Conservation (phyloP, 2,329 filamentous ascomycete genomes). For the Epichloe baconii region DNA sequence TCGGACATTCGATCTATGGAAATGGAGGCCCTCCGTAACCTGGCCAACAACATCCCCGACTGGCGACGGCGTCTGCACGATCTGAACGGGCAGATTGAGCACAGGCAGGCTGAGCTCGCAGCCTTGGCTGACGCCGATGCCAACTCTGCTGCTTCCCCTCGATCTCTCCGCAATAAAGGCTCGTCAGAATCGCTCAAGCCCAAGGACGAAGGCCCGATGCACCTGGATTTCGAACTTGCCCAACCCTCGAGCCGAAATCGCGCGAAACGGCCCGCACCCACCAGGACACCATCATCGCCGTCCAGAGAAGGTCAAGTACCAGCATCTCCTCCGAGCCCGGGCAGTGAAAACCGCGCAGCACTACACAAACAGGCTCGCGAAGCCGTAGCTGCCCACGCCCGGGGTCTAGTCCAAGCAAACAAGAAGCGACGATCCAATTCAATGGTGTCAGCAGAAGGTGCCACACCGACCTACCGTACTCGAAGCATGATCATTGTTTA, state of each 20-base stretch:
- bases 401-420: constrained; percentile 33
- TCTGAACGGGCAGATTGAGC: constrained; percentile 46
- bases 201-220: constrained; percentile 27
- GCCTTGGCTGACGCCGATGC: constrained; percentile 23
- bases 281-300: constrained; percentile 11
- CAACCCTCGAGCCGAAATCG: not conserved
- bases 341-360: constrained; percentile 7
- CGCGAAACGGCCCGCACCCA: constrained; percentile 4
- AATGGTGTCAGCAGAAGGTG: constrained; percentile 35
- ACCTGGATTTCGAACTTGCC: constrained; percentile 9
- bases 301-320: constrained; percentile 7
- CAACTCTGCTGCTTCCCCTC: constrained; percentile 18
- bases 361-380: constrained; percentile 28
- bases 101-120: constrained; percentile 48
- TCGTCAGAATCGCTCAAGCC: constrained; percentile 41
- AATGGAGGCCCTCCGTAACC: constrained; percentile 43
- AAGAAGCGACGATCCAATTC: constrained; percentile 39
- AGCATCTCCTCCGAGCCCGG: constrained; percentile 16
- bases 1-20: constrained; percentile 23
- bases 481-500: constrained; percentile 76
- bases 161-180: constrained; percentile 36
- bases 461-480: constrained; percentile 47
- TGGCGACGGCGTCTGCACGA: constrained; percentile 48
- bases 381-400: constrained; percentile 31
- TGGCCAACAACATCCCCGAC: constrained; percentile 43